A percentile compares a stretch with the other conserved stretches of the same genome.
These are phyloP conservation scores for Sporothrix mexicana DNA, from an alignment of 2,329 filamentous ascomycete species.

Conservation along the genomic window DNA sequence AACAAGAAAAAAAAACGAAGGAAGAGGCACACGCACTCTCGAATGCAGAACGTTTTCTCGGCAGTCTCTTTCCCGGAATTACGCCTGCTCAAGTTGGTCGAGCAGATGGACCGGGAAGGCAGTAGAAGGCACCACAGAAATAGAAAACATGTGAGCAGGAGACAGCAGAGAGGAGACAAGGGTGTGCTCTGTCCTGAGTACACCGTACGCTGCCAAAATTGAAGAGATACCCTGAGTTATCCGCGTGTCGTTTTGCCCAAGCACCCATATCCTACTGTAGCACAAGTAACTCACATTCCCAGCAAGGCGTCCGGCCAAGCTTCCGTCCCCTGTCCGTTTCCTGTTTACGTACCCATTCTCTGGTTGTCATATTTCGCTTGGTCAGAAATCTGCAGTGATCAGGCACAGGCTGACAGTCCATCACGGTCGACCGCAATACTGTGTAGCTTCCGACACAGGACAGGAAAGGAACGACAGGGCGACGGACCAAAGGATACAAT, in stretches of 20 bases:
- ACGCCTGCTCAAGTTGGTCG: not conserved
- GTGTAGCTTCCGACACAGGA: not conserved
- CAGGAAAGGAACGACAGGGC: not conserved
- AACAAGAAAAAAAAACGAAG: not conserved
- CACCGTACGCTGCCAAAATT: too few relatives aligned
- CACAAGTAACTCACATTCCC: too few relatives aligned
- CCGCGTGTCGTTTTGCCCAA: too few relatives aligned
- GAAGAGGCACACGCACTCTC: not conserved
- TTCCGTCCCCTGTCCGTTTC: not conserved
- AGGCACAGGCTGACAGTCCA: not conserved
- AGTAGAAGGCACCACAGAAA: too few relatives aligned
- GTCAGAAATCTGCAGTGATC: not conserved
- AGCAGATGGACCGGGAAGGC: too few relatives aligned
- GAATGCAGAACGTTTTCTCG: not conserved
- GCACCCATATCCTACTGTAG: too few relatives aligned
- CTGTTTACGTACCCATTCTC: not conserved
- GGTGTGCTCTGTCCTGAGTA: too few relatives aligned
- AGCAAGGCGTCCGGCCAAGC: not conserved
- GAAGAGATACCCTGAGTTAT: too few relatives aligned
- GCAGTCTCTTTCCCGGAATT: not conserved
- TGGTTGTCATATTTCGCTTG: conserved; percentile 1
- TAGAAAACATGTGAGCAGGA: too few relatives aligned
- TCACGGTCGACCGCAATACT: not conserved
- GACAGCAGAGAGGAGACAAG: too few relatives aligned
- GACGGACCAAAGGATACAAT: too few relatives aligned